Base-by-base conservation (phyloP, 805 yeast genomes). In the Yarrowia sp. region DNA sequence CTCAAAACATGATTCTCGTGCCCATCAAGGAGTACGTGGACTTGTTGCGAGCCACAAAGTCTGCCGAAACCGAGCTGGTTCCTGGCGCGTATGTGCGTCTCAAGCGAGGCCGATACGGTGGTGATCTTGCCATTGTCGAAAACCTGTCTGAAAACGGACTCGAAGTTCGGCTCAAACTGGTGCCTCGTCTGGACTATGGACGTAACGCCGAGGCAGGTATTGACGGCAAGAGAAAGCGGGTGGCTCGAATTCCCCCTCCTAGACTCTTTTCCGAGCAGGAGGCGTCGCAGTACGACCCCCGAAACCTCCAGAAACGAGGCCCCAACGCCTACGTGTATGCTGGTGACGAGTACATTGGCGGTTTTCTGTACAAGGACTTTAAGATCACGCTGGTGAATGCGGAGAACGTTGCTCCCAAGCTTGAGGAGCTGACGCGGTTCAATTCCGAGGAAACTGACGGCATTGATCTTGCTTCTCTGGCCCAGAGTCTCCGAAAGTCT, bases 11-110 rank as follows among this genome's bases (percentile, higher is more conserved):
- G 76, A 82, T 92, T 59, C 80, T 93, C 67, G 97, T 95, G 54
- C 99, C 99, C 6, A 95, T 95, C 66, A 90, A 90, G 74, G 99
- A 95, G 77, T 89, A 92, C 75, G 97, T 97, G 1, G 96, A 92
- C 75, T 81, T 95, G 71, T 81, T 95, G 74, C 89, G 96, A 72
- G 97, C 96, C 65, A 90, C 86, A 64, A 91, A 89, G 76, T 85
- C 96, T 0, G 84, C 90, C 62, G 98, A 92, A 71, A 88, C 91
- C 26, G 92, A 90, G 71, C 79, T 95, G 24, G 87, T 87, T 52
- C 98, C 96, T 8, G 99, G 99, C 22, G 85, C 91, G 32, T 95
- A 93, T 75, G 96, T 95, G 61, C 83, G 99, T 69, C 83, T 95
- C 68, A 88, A 89, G 71, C 83, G 96, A 68, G 98, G 99, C 68